These are phyloP conservation scores for Teunomyces lycoperdinae DNA, from an alignment of 805 yeast genomes.

Conservation along the genomic window DNA sequence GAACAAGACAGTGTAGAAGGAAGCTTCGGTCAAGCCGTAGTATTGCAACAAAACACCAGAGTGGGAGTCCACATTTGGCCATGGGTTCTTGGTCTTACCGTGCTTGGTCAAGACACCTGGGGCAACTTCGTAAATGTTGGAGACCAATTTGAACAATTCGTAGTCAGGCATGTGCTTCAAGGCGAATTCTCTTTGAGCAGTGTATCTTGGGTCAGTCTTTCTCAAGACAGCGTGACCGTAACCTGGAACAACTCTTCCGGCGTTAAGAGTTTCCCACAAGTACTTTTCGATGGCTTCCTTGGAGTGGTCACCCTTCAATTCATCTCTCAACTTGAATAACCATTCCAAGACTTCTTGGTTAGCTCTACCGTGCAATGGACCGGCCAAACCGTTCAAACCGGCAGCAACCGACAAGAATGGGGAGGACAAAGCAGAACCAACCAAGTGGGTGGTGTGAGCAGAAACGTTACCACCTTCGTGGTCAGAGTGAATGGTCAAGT, in stretches of 20 bases:
- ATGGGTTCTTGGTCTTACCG: conserved; percentile 84
- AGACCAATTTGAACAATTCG: conserved; percentile 63
- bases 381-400: conserved; percentile 80
- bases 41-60: conserved; percentile 78
- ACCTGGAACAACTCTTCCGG: conserved; percentile 81
- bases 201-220: conserved; percentile 78
- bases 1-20: conserved; percentile 76
- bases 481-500: conserved; percentile 73
- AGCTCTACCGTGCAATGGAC: conserved; percentile 84
- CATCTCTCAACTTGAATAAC: conserved; percentile 61
- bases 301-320: conserved; percentile 58
- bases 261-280: conserved; percentile 68
- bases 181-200: conserved; percentile 71
- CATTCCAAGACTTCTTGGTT: conserved; percentile 82
- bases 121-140: conserved; percentile 63
- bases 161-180: conserved; percentile 59
- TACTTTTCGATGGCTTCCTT: conserved; percentile 57
- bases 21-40: conserved; percentile 71
- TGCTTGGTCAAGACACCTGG: conserved; percentile 73
- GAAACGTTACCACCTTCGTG: conserved; percentile 86
- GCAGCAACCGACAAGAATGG: conserved; percentile 76
- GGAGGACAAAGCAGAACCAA: conserved; percentile 76
- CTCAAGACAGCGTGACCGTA: conserved; percentile 87
- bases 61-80: conserved; percentile 80
- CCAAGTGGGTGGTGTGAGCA: conserved; percentile 78